Evolutionary conservation across 2,329 filamentous ascomycete genomes (phyloP).

Genomic region (Tolypocladium ophioglossoides): DNA sequence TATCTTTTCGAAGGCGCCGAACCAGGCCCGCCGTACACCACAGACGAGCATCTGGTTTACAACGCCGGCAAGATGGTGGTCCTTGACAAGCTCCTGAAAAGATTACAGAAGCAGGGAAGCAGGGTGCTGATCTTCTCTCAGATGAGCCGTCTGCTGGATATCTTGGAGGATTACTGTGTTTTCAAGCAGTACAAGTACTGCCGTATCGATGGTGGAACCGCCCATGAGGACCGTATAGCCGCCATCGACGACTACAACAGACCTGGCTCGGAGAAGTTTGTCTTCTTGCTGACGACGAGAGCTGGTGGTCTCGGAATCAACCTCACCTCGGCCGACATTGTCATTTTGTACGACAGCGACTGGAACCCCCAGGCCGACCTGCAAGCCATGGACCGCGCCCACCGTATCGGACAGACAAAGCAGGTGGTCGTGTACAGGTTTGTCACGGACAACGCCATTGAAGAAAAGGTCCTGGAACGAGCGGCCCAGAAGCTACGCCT

Average conservation of each 20-base stretch:
- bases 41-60: constrained; percentile 86
- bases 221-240: constrained; percentile 93
- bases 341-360: constrained; percentile 93
- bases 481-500: constrained; percentile 93
- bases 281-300: constrained; percentile 90
- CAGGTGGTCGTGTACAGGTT: constrained; percentile 96
- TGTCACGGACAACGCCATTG: constrained; percentile 94
- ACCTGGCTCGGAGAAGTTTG: constrained; percentile 87
- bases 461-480: constrained; percentile 94
- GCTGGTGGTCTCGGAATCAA: constrained; percentile 97
- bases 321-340: constrained; percentile 87
- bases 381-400: constrained; percentile 96
- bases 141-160: constrained; percentile 95
- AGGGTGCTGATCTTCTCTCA: constrained; percentile 98
- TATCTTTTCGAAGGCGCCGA: constrained; percentile 97
- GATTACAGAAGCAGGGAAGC: constrained; percentile 78
- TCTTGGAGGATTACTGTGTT: constrained; percentile 95
- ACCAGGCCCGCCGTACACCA: constrained; percentile 94
- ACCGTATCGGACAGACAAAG: constrained; percentile 97
- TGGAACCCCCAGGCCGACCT: constrained; percentile 99
- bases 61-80: constrained; percentile 98
- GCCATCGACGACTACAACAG: constrained; percentile 99
- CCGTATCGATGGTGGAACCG: constrained; percentile 91
- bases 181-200: constrained; percentile 94
- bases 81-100: constrained; percentile 78